Conservation (phyloP, 148 eudicot species). For the Bassia scoparia region DNA sequence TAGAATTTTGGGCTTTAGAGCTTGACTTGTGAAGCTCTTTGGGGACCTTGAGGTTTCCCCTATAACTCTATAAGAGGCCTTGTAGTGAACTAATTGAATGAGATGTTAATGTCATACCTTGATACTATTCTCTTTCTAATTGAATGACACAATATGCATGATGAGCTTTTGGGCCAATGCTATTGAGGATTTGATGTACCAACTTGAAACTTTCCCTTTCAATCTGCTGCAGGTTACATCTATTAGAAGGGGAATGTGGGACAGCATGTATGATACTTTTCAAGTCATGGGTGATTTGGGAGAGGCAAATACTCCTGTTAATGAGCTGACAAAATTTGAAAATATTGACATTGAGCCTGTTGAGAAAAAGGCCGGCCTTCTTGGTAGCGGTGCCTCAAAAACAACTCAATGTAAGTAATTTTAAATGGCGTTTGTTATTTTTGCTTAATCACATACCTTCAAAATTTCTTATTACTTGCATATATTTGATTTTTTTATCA, state of each 20-base stretch:
- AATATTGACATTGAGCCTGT: constrained; percentile 52
- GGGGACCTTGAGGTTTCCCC: too few species aligned
- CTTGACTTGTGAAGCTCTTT: too few species aligned
- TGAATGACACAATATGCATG: neutral
- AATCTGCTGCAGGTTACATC: constrained; percentile 61
- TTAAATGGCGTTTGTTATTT: too few species aligned
- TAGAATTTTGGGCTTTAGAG: neutral
- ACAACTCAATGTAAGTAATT: constrained; percentile 39
- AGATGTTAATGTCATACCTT: neutral
- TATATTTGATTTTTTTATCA: too few species aligned
- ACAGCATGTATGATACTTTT: constrained; percentile 73
- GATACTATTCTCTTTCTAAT: neutral
- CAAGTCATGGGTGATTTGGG: constrained; percentile 48
- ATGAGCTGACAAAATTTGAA: constrained; percentile 35
- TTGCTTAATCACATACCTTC: too few species aligned
- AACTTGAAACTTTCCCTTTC: constrained; percentile 5
- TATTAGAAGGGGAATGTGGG: constrained; percentile 77
- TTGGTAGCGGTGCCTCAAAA: constrained; percentile 3
- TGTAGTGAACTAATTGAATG: neutral
- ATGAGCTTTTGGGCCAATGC: neutral
- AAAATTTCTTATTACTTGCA: too few species aligned
- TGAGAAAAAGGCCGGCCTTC: constrained; percentile 29
- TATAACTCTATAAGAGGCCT: too few species aligned
- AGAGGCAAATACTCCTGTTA: constrained; percentile 24
- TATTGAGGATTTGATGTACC: neutral